Percentiles rank a stretch among this genome's conserved stretches.
These are phyloP conservation scores for Lyophyllum atratum DNA, from an alignment of 768 basidiomycete genomes.

Conservation along the genomic window DNA sequence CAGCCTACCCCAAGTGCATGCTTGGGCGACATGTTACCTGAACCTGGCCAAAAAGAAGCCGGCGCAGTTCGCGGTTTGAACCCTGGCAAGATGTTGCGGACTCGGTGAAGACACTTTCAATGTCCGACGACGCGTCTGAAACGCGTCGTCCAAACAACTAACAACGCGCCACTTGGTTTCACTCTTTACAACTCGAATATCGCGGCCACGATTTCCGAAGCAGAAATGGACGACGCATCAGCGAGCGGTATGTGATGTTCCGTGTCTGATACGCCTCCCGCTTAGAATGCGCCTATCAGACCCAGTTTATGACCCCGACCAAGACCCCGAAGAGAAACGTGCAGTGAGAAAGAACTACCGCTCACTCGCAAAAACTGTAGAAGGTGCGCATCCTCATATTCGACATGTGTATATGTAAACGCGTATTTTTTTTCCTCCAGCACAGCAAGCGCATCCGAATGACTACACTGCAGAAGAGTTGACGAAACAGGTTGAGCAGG, in stretches of 20 bases:
- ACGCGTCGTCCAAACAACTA: constrained; percentile 14
- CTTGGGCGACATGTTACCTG: constrained; percentile 11
- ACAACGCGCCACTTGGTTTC: constrained; percentile 11
- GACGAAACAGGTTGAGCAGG: constrained; percentile 53
- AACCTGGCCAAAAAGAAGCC: background rate
- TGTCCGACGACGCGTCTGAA: constrained; percentile 11
- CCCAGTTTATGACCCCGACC: constrained; percentile 78
- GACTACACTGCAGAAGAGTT: constrained; percentile 60
- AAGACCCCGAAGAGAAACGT: constrained; percentile 80
- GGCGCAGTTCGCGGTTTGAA: background rate
- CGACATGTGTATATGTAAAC: too few species aligned
- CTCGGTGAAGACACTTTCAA: background rate
- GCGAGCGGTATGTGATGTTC: background rate
- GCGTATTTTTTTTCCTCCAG: constrained; percentile 23
- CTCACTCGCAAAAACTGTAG: constrained; percentile 58
- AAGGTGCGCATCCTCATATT: constrained; percentile 47
- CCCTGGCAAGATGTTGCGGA: background rate
- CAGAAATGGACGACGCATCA: constrained; percentile 28
- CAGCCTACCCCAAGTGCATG: constrained; percentile 21
- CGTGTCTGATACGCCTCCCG: background rate
- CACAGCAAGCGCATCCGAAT: constrained; percentile 52
- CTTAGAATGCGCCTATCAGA: constrained; percentile 19
- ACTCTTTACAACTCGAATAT: background rate
- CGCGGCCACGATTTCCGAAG: constrained; percentile 27
- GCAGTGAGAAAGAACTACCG: constrained; percentile 75